Evolutionary conservation across 768 basidiomycete genomes (phyloP).

Genomic region (Suillus tomentosus): DNA sequence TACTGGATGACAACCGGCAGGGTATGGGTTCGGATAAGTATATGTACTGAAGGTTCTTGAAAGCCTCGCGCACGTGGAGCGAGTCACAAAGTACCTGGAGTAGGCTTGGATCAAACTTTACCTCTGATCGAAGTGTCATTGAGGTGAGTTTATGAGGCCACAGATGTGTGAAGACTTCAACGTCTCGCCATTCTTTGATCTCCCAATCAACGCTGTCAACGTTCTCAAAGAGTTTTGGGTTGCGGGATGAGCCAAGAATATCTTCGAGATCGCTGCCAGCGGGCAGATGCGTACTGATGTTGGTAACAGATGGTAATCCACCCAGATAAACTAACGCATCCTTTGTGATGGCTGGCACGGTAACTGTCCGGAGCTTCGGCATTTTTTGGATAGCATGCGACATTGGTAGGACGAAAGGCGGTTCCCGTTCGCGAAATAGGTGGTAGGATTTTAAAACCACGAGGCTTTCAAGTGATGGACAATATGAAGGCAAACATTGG

Average conservation of each 20-base stretch:
- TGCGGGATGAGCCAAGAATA: not conserved
- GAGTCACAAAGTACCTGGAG: not conserved
- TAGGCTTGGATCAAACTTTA: not conserved
- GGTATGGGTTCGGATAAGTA: not conserved
- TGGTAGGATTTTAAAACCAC: not conserved
- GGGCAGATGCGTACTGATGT: not conserved
- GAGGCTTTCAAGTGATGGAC: not conserved
- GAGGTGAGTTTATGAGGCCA: not conserved
- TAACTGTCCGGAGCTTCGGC: not conserved
- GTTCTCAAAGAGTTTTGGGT: not conserved
- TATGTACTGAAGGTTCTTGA: not conserved
- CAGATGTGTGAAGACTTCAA: not conserved
- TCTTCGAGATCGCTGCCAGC: not conserved
- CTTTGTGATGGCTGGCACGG: not conserved
- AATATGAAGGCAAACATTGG: not conserved
- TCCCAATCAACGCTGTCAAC: not conserved
- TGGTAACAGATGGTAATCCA: not conserved
- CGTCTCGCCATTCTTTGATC: not conserved
- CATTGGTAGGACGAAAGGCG: not conserved
- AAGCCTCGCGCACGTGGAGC: not conserved
- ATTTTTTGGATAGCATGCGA: not conserved
- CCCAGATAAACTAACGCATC: not conserved
- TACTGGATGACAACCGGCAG: not conserved
- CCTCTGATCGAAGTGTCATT: not conserved
- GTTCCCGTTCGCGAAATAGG: not conserved